A percentile compares a stretch with the other conserved stretches of the same genome.
Conservation (phyloP, 495 filamentous ascomycete genomes). For the Aspergillus taichungensis region DNA sequence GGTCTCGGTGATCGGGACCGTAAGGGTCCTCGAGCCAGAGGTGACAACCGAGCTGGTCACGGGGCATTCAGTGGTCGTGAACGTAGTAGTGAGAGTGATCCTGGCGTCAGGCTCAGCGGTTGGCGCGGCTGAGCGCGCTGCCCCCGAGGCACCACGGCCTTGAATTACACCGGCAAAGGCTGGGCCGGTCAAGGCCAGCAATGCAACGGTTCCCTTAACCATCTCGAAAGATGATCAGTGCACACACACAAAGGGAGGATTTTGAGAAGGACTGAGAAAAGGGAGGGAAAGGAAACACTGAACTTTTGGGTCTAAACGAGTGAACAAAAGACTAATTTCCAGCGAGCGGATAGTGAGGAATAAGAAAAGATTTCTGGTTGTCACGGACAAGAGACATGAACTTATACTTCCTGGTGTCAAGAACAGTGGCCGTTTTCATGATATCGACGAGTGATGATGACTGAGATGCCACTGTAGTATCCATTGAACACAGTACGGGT, state of each 20-base stretch:
- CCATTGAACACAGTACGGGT: conserved; percentile 5
- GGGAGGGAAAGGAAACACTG: conserved; percentile 5
- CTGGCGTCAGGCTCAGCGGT: conserved; percentile 7
- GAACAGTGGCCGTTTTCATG: conserved; percentile 10
- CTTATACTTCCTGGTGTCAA: conserved; percentile 25
- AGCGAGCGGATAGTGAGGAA: conserved; percentile 5
- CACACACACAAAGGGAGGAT: not conserved
- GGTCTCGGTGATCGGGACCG: conserved; percentile 28
- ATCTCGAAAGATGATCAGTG: conserved; percentile 25
- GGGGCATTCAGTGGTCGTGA: conserved; percentile 29
- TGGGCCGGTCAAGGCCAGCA: conserved; percentile 34
- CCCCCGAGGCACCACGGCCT: conserved; percentile 15
- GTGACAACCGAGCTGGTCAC: conserved; percentile 25
- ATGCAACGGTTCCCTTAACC: conserved; percentile 30
- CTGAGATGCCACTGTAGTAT: conserved; percentile 26
- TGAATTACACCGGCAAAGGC: conserved; percentile 35
- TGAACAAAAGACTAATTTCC: conserved; percentile 23
- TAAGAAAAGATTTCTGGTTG: conserved; percentile 6
- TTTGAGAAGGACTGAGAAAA: conserved; percentile 4
- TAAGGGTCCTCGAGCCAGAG: conserved; percentile 22
- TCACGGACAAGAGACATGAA: conserved; percentile 4
- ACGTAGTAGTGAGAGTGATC: conserved; percentile 27
- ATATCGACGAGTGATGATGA: conserved; percentile 1
- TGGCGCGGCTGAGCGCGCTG: conserved; percentile 1
- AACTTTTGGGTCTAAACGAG: conserved; percentile 27